Evolutionary conservation across 257 asterid genomes (phyloP).

Genomic region (Ilex asprella): DNA sequence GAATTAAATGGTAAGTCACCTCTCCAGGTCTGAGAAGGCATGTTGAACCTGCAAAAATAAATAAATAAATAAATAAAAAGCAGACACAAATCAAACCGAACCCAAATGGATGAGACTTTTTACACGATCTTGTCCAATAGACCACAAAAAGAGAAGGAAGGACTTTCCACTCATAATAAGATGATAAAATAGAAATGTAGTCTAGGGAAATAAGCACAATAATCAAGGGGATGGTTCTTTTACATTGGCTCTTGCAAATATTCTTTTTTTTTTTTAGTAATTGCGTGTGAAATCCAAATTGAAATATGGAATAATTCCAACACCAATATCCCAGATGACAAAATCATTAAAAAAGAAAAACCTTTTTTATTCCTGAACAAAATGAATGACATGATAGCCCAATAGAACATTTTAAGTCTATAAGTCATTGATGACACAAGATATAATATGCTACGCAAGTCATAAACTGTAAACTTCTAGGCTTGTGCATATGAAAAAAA

Average conservation of each 20-base stretch:
- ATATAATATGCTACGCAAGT: background rate
- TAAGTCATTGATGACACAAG: background rate
- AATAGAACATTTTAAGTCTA: no score
- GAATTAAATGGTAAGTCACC: conserved; percentile 35
- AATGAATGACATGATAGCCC: background rate
- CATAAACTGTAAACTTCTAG: background rate
- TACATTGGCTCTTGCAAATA: no score
- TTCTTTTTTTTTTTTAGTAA: no score
- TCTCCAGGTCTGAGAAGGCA: conserved; percentile 70
- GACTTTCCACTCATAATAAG: background rate
- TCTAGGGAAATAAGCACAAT: background rate
- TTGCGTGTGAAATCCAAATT: no score
- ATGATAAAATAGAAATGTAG: background rate
- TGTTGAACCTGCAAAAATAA: conserved; percentile 60
- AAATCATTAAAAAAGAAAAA: no score
- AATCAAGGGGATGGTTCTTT: no score
- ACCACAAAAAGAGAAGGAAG: background rate
- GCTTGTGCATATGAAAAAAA: background rate
- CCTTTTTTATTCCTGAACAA: background rate
- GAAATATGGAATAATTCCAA: no score
- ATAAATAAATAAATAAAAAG: background rate
- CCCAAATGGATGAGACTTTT: no score
- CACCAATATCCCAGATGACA: background rate
- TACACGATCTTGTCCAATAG: background rate
- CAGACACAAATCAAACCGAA: background rate